Evolutionary conservation across 352 stramenopile species (phyloP), one percentile per base, ranked within the genome.

Genomic region (Pythium inflatum): DNA sequence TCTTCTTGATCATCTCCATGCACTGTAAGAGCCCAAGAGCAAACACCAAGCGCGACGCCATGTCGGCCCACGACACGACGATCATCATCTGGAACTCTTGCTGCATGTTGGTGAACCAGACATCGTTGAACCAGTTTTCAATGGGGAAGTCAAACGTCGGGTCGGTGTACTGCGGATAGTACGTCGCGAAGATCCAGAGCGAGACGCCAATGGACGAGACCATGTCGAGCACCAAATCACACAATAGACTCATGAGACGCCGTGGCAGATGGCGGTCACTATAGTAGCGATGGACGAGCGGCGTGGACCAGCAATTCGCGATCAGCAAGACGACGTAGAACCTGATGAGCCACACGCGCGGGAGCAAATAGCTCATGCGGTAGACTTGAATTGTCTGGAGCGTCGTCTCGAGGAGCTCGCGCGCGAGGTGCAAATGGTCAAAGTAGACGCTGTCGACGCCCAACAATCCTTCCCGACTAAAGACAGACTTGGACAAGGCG

Each of bases 31-130:
- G 16, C 5, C 41, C 41, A 25, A 50, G 8, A 7, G 41, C 41
- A 50, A 50, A 50, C 16, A 50, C 41, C 7, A 50, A 16, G 14
- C 41, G 41, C 16, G 41, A 50, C 20, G 7, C 41, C 41, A 50
- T 25, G n/a, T 50, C 41, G n/a, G 14, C n/a, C 41, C 41, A 50
- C 41, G 41, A 50, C 41, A 50, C n/a, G 41, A 50, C 41, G 5
- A 50, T 25, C 41, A 50, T 50, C 41, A 50, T 50, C 20, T 50
- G 41, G n/a, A 50, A 50, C n/a, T 50, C 41, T 50, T 50, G 41
- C 14, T 50, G n/a, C 41, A n/a, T 27, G 14, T 50, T 50, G 41
- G n/a, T 50, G n/a, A 50, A 50, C 41, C 41, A 50, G 5, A 27
- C 41, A 24, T 50, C 41, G n/a, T 27, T 24, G 41, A 27, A 50